These are phyloP conservation scores for Priceomyces fermenticarens DNA, from an alignment of 805 yeast species.

Conservation along the genomic window DNA sequence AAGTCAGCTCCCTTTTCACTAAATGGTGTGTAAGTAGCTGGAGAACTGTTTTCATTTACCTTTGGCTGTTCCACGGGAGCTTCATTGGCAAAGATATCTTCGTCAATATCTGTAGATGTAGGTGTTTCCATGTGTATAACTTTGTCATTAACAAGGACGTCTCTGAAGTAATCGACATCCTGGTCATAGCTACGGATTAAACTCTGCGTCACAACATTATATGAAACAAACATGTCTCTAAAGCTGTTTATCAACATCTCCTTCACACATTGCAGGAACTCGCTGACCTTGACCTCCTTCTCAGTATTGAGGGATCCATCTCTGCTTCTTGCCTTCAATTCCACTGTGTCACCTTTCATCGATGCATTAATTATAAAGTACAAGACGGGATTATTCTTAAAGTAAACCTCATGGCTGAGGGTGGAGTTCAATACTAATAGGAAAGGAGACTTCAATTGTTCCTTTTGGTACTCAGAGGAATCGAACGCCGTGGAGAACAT, in stretches of 20 bases:
- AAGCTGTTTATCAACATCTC: conserved; percentile 19
- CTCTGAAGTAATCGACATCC: conserved; percentile 14
- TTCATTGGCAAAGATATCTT: too few species aligned
- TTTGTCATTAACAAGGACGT: conserved; percentile 1
- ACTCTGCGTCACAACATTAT: conserved; percentile 17
- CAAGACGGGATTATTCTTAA: conserved; percentile 29
- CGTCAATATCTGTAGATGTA: neutral
- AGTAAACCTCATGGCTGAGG: conserved; percentile 30
- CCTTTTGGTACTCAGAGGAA: conserved; percentile 45
- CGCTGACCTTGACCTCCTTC: conserved; percentile 17
- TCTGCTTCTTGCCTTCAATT: conserved; percentile 16
- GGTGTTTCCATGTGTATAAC: conserved; percentile 1
- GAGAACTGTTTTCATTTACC: too few species aligned
- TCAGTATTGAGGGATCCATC: conserved; percentile 12
- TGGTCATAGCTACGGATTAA: conserved; percentile 16
- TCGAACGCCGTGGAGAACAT: conserved; percentile 74
- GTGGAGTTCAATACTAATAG: conserved; percentile 63
- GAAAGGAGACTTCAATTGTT: conserved; percentile 58
- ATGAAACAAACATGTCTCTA: conserved; percentile 20
- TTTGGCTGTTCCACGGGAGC: too few species aligned
- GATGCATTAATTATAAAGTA: conserved; percentile 49
- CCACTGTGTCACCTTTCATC: conserved; percentile 28
- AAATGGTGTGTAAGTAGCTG: too few species aligned
- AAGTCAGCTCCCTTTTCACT: too few species aligned
- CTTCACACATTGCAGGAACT: conserved; percentile 19